These are phyloP conservation scores for Loxodes magnus DNA, from an alignment of 73 alveolate genomes.

Conservation along the genomic window DNA sequence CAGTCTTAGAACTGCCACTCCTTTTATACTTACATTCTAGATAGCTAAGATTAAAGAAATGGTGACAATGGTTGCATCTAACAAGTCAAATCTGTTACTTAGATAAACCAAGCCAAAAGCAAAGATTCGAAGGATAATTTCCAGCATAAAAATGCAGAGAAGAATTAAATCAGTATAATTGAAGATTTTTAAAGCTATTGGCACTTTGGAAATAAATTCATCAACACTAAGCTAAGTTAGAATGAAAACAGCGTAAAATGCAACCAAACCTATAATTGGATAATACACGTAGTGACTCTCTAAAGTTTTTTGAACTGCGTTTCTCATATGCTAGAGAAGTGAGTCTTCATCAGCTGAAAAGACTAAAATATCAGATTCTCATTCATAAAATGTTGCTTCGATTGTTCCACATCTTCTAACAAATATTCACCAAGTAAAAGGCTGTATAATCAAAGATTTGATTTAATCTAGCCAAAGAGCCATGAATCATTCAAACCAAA, in stretches of 20 bases:
- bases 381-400: slow-evolving; percentile 14
- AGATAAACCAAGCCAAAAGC: slow-evolving; percentile 36
- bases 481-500: slow-evolving; percentile 25
- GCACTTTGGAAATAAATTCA: not conserved
- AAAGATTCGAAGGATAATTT: slow-evolving; percentile 22
- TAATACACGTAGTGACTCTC: slow-evolving; percentile 19
- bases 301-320: slow-evolving; percentile 10
- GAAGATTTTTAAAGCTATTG: slow-evolving; percentile 12
- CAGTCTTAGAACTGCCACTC: slow-evolving; percentile 35
- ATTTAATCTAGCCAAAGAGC: slow-evolving; percentile 36
- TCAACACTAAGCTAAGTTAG: slow-evolving; percentile 1
- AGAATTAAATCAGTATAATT: slow-evolving; percentile 19
- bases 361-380: slow-evolving; percentile 50
- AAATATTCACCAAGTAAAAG: slow-evolving; percentile 33
- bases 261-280: slow-evolving; percentile 39
- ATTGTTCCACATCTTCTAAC: slow-evolving; percentile 36
- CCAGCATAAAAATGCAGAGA: slow-evolving; percentile 31
- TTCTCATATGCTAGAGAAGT: slow-evolving; percentile 15
- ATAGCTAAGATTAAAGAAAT: slow-evolving; percentile 27
- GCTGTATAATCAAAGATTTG: slow-evolving; percentile 28
- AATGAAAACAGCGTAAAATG: slow-evolving; percentile 15
- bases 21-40: slow-evolving; percentile 13
- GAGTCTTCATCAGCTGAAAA: slow-evolving; percentile 27
- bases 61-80: slow-evolving; percentile 39
- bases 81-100: slow-evolving; percentile 19